These are phyloP conservation scores for Apocynum venetum DNA, from an alignment of 257 asterid genomes.

Conservation along the genomic window DNA sequence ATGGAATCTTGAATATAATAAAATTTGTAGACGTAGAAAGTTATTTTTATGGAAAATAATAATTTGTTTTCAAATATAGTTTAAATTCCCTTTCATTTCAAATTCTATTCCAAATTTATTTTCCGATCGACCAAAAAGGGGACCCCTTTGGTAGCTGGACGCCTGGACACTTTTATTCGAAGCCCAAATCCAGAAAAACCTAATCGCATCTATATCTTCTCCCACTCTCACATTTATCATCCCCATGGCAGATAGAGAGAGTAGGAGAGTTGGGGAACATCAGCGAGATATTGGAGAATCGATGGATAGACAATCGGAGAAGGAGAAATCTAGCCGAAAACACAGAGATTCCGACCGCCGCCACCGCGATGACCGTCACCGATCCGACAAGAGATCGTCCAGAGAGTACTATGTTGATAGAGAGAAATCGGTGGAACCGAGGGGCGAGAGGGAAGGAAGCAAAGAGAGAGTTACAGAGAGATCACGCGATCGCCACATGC, in stretches of 20 bases:
- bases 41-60: too few species aligned
- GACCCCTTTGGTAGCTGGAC: background rate
- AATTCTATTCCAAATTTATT: background rate
- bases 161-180: too few species aligned
- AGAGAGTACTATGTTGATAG: conserved; percentile 27
- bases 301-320: conserved; percentile 32
- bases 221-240: background rate
- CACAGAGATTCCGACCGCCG: conserved; percentile 20
- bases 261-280: conserved; percentile 42
- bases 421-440: conserved; percentile 26
- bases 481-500: conserved; percentile 28
- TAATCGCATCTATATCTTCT: conserved; percentile 1
- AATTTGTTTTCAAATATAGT: too few species aligned
- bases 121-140: too few species aligned
- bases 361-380: conserved; percentile 32
- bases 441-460: conserved; percentile 52
- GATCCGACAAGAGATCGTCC: conserved; percentile 34
- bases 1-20: too few species aligned
- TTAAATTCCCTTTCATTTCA: too few species aligned
- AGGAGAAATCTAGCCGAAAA: conserved; percentile 59
- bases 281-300: background rate
- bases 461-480: conserved; percentile 25
- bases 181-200: conserved; percentile 4
- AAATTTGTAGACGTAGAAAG: too few species aligned
- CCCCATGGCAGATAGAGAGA: conserved; percentile 13